Conservation (phyloP, 1,284 basidiomycete genomes). For the Malassezia yamatoensis region DNA sequence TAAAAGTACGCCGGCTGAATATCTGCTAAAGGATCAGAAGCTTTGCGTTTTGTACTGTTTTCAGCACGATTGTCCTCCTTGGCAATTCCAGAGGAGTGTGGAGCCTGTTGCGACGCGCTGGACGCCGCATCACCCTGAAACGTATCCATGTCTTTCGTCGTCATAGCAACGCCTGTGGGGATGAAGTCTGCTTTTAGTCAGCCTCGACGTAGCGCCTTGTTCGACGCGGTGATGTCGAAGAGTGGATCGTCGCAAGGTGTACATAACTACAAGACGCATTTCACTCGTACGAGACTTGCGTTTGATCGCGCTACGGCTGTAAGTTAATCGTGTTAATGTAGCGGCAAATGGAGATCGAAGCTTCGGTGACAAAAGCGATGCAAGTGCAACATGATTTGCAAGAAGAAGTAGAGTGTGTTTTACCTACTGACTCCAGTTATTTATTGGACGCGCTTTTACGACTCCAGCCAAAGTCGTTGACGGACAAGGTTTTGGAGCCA, state of each 20-base stretch:
- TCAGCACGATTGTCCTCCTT: background rate
- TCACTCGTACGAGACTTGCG: slow-evolving; percentile 7
- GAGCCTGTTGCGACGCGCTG: too few relatives aligned
- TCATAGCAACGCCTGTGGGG: background rate
- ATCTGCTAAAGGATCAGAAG: background rate
- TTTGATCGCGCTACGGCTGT: slow-evolving; percentile 16
- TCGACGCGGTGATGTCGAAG: slow-evolving; percentile 3
- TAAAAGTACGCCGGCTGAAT: slow-evolving; percentile 41
- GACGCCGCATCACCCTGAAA: too few relatives aligned
- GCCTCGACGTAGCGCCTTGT: background rate
- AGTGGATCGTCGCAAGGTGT: background rate
- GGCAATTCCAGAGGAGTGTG: background rate
- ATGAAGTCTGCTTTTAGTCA: background rate
- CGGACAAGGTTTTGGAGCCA: background rate
- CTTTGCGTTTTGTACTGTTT: background rate
- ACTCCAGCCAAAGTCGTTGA: background rate
- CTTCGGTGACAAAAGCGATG: background rate
- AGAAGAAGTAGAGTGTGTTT: slow-evolving; percentile 15
- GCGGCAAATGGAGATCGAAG: slow-evolving; percentile 10
- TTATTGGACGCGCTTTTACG: slow-evolving; percentile 12
- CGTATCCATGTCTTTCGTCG: too few relatives aligned
- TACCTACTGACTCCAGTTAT: slow-evolving; percentile 2
- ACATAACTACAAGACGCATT: slow-evolving; percentile 18
- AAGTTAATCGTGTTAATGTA: slow-evolving; percentile 3
- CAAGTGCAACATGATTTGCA: slow-evolving; percentile 11